Conservation (phyloP, 2,329 filamentous ascomycete species). For the Aspergillus brunneoviolaceus region DNA sequence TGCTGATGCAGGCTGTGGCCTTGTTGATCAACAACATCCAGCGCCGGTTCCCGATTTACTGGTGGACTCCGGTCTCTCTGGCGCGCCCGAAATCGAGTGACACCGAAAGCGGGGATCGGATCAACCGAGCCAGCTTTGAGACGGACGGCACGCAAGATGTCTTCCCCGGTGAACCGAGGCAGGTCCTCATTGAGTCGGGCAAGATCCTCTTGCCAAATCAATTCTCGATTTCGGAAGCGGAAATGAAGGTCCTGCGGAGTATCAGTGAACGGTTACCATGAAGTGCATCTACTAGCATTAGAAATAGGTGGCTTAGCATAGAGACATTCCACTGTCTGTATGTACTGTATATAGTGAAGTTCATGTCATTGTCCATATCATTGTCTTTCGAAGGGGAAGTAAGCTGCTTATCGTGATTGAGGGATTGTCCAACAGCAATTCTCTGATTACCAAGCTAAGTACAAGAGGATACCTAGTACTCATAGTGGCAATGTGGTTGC, state of each 20-base stretch:
- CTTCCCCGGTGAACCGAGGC: constrained; percentile 23
- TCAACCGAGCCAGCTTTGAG: constrained; percentile 17
- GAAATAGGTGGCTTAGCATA: neutral
- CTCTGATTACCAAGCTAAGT: too few relatives aligned
- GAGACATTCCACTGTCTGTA: neutral
- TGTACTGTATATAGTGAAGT: neutral
- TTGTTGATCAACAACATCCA: constrained; percentile 69
- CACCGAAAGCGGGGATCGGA: constrained; percentile 17
- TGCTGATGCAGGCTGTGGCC: constrained; percentile 62
- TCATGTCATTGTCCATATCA: too few relatives aligned
- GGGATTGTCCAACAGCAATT: too few relatives aligned
- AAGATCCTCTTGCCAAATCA: constrained; percentile 34
- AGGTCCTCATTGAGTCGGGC: constrained; percentile 31
- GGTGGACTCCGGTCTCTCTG: constrained; percentile 53
- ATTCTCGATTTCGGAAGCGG: constrained; percentile 34
- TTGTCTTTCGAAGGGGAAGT: too few relatives aligned
- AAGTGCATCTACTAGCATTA: neutral
- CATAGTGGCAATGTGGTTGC: too few relatives aligned
- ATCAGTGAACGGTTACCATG: constrained; percentile 36
- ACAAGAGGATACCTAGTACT: too few relatives aligned
- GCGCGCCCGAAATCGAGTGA: constrained; percentile 14
- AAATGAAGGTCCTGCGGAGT: constrained; percentile 31
- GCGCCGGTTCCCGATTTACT: constrained; percentile 66
- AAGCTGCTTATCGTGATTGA: too few relatives aligned
- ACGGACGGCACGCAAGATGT: constrained; percentile 5